These are phyloP conservation scores for Alectoria sarmentosa DNA, from an alignment of 495 filamentous ascomycete genomes.

Conservation along the genomic window DNA sequence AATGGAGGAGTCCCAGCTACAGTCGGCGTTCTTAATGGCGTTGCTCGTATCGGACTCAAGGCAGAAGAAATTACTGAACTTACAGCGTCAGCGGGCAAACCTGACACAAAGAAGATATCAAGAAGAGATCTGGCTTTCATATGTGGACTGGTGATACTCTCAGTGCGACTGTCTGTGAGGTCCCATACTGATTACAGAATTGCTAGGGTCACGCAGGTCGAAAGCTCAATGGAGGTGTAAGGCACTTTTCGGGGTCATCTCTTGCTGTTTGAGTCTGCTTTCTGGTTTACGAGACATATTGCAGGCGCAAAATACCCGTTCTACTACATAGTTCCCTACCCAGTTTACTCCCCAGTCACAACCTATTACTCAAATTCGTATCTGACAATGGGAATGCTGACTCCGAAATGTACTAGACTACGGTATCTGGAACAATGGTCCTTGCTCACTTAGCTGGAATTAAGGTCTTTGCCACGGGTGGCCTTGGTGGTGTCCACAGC, in stretches of 20 bases:
- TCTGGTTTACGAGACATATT: too few relatives aligned
- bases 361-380: too few relatives aligned
- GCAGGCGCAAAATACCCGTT: too few relatives aligned
- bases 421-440: conserved; percentile 86
- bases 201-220: conserved; percentile 54
- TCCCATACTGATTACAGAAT: conserved; percentile 9
- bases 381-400: too few relatives aligned
- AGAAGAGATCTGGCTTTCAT: conserved; percentile 78
- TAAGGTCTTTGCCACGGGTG: conserved; percentile 83
- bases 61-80: conserved; percentile 64
- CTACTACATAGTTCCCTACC: too few relatives aligned
- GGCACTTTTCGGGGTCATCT: too few relatives aligned
- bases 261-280: too few relatives aligned
- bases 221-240: conserved; percentile 70
- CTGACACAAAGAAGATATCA: conserved; percentile 70
- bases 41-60: conserved; percentile 70
- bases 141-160: conserved; percentile 59
- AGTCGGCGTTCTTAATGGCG: conserved; percentile 73
- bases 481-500: conserved; percentile 78
- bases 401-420: too few relatives aligned
- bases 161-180: neutral
- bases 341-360: too few relatives aligned
- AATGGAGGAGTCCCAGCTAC: conserved; percentile 90
- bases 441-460: conserved; percentile 85
- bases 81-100: conserved; percentile 53